Evolutionary conservation across 164 flowering plant species (phyloP), one percentile per base, ranked within the genome.

Genomic region (Euptelea pleiosperma): DNA sequence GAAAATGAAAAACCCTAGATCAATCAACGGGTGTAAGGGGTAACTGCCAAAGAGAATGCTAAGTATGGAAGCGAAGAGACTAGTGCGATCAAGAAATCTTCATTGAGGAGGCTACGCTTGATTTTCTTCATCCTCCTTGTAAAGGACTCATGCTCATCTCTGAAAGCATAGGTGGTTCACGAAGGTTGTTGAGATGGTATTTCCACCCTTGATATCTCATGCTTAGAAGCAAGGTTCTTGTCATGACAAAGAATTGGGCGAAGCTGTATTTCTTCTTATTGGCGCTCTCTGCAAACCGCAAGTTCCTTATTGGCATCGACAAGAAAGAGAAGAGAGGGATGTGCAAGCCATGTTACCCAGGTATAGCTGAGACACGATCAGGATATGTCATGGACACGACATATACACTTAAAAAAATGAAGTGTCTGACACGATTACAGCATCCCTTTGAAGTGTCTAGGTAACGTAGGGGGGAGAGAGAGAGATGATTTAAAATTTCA

Each of bases 121-220:
- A 90, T 82, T 57, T 37, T 70, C 6, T 72, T 58, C 84, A 78
- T 79, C 37, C 93, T 78, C 33, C 76, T 68, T n/a, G 67, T 33
- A 28, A 92, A 80, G n/a, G 67, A 35, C 12, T 73, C 73, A 2
- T 73, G 79, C 66, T 92, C 97, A 26, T 87, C 77, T 30, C 66
- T 68, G 36, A 92, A 82, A 53, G 85, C 81, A 2, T 58, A 15
- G 10, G 66, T 76, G 62, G 89, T 53, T 89, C 88, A 0, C 35
- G 67, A 42, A 92, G 94, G 52, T 75, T 70, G 70, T 84, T 67
- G 64, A 86, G 47, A 2, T 82, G 89, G 70, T 92, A 82, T 81
- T 89, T 89, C 55, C 89, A 96, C 19, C 90, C 88, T 25, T 86
- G 49, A 6, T 93, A 92, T 69, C 88, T 60, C 70, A 79, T 33